Percentiles rank a stretch among this genome's conserved stretches.
Conservation (phyloP, 2,329 filamentous ascomycete species). For the Volutella citrinella region DNA sequence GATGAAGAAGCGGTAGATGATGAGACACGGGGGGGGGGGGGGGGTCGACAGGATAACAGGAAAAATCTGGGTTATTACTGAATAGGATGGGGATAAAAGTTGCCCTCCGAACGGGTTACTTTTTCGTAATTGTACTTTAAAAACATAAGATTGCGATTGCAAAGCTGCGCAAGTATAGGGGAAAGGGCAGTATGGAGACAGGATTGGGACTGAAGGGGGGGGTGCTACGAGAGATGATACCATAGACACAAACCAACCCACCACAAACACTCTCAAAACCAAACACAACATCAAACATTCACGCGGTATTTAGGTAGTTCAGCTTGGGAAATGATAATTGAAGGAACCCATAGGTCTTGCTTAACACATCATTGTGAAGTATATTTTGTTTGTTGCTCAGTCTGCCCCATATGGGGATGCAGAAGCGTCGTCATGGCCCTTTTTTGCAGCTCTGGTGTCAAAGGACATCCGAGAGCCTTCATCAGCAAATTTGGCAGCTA, state of each 20-base stretch:
- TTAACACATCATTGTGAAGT: constrained; percentile 9
- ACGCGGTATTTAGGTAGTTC: constrained; percentile 6
- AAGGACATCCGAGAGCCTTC: no score
- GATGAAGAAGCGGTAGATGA: constrained; percentile 56
- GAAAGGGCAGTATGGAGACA: constrained; percentile 6
- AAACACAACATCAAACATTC: constrained; percentile 6
- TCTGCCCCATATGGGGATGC: constrained; percentile 2
- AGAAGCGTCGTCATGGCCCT: background rate
- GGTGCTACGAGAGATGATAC: constrained; percentile 29
- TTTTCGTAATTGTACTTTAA: no score
- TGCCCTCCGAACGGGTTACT: no score
- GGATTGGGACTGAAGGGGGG: no score
- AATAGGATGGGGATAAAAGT: no score
- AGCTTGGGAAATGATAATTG: constrained; percentile 3
- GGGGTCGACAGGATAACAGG: constrained; percentile 2
- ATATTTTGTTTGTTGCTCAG: constrained; percentile 8
- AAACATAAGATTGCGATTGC: no score
- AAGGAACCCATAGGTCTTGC: no score
- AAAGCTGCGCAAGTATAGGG: constrained; percentile 9
- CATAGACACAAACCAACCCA: constrained; percentile 21
- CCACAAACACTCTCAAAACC: constrained; percentile 12
- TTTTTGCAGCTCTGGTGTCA: no score
- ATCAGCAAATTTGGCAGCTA: no score
- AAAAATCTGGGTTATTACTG: no score
- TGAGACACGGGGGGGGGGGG: no score